Percentiles rank a stretch among this genome's conserved stretches.
Evolutionary conservation across 345 rosid species (phyloP).

Genomic region (Bruguiera sexangula): DNA sequence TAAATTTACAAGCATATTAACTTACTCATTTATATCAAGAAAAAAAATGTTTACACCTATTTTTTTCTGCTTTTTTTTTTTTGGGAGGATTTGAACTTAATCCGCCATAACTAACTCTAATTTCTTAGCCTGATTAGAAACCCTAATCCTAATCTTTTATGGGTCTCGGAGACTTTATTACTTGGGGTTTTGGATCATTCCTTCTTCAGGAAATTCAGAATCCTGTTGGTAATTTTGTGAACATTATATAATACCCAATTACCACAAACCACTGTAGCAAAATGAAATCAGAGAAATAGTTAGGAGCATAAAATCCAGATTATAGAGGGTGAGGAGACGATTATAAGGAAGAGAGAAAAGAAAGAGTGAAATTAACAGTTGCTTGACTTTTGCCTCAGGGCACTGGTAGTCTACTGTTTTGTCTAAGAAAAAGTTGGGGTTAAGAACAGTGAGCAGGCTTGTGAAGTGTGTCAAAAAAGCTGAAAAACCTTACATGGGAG

Average conservation of each 20-base stretch:
- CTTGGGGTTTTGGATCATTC: neutral
- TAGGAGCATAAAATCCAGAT: too few relatives aligned
- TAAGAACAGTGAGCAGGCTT: conserved; percentile 14
- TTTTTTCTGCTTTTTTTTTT: too few relatives aligned
- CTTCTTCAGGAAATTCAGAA: neutral
- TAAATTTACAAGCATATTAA: too few relatives aligned
- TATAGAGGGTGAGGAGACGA: conserved; percentile 1
- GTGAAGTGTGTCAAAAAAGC: conserved; percentile 12
- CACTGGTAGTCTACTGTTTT: conserved; percentile 14
- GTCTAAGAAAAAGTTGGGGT: conserved; percentile 14
- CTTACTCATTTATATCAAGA: too few relatives aligned
- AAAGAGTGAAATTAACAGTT: conserved; percentile 1
- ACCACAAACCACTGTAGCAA: too few relatives aligned
- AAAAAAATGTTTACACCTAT: too few relatives aligned
- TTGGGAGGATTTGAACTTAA: too few relatives aligned
- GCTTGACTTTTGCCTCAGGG: conserved; percentile 21
- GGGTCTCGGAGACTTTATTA: neutral
- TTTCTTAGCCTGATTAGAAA: conserved; percentile 4
- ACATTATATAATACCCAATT: neutral
- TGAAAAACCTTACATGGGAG: conserved; percentile 22
- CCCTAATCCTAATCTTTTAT: conserved; percentile 33
- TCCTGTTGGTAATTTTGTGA: neutral
- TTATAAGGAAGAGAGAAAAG: conserved; percentile 17
- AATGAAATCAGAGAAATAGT: too few relatives aligned
- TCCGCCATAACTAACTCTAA: too few relatives aligned